Evolutionary conservation across 2,329 filamentous ascomycete genomes (phyloP), one percentile per base, ranked within the genome.

Genomic region (Rugonectria rugulosa): DNA sequence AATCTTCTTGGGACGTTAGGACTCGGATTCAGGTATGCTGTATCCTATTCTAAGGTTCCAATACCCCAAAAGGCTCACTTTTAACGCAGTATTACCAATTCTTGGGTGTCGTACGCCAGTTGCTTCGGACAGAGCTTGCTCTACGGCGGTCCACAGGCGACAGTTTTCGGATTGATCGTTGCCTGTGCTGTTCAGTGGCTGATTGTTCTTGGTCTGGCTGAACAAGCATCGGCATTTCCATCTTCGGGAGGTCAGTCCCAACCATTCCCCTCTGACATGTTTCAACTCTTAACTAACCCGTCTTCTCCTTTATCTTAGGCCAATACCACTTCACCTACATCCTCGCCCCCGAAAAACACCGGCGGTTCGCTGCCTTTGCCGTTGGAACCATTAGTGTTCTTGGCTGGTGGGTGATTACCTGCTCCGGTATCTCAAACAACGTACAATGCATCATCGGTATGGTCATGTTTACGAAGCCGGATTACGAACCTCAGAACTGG

Each of bases 301-400:
- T n/a, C n/a, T n/a, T n/a, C n/a, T n/a, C n/a, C n/a, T n/a, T n/a
- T n/a, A n/a, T n/a, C 27, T 8, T 31, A 57, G 61, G 59, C 9
- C 61, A 63, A 38, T 63, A 63, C 41, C 61, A 63, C 20, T 63
- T 63, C 20, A 60, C 56, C 3, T 62, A 53, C 31, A 54, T 62
- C 43, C 21, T 63, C 3, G 56, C 56, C 7, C 48, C 48, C 14
- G 32, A 63, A 15, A 62, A 63, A 31, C 44, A 60, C 31, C 32
- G 43, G 14, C 41, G 46, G 29, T 55, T 63, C 15, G 56, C 56
- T 9, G 57, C 59, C 8, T 63, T 57, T 29, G 38, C 19, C 3
- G 57, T 63, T 14, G 61, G 59, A 1, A 43, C 43, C 6, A 36
- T 60, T 14, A 60, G 50, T 31, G 48, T 62, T 8, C n/a, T 62